Percentiles rank a stretch among this genome's conserved stretches.
These are phyloP conservation scores for Sambucus nigra DNA, from an alignment of 129 eudicot genomes.

Conservation along the genomic window DNA sequence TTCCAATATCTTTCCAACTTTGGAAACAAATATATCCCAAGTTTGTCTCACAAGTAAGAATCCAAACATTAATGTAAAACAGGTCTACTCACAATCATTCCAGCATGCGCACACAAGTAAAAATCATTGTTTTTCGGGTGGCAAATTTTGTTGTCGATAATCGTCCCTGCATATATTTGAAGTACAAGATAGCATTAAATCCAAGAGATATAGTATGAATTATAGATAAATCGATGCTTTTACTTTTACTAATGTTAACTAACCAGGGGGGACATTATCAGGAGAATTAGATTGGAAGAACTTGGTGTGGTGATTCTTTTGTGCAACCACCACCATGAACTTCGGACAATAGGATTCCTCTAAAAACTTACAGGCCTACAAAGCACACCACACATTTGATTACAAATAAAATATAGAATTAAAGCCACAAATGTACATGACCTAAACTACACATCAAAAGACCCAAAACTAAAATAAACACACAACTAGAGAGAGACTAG, in stretches of 20 bases:
- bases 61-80: not conserved
- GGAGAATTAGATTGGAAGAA: slow-evolving; percentile 40
- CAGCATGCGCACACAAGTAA: slow-evolving; percentile 72
- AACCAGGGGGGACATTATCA: slow-evolving; percentile 80
- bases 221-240: not conserved
- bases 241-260: too few species aligned
- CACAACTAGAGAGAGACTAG: too few species aligned
- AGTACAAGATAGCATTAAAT: not conserved
- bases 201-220: not conserved
- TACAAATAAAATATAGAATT: too few species aligned
- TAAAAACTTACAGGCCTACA: slow-evolving; percentile 36
- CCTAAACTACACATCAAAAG: too few species aligned
- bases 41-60: not conserved
- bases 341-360: slow-evolving; percentile 43
- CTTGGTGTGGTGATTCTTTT: slow-evolving; percentile 80
- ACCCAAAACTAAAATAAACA: too few species aligned
- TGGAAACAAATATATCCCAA: not conserved
- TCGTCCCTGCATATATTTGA: slow-evolving; percentile 46
- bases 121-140: slow-evolving; percentile 74
- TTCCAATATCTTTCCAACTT: not conserved
- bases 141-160: slow-evolving; percentile 57
- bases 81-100: slow-evolving; percentile 56
- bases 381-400: not conserved
- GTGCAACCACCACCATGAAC: slow-evolving; percentile 64
- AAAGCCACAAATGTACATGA: too few species aligned